Percentiles rank a stretch among this genome's conserved stretches.
phyloP scores from a whole-genome alignment of 768 basidiomycete species.

The Boletus speciosus region DNA sequence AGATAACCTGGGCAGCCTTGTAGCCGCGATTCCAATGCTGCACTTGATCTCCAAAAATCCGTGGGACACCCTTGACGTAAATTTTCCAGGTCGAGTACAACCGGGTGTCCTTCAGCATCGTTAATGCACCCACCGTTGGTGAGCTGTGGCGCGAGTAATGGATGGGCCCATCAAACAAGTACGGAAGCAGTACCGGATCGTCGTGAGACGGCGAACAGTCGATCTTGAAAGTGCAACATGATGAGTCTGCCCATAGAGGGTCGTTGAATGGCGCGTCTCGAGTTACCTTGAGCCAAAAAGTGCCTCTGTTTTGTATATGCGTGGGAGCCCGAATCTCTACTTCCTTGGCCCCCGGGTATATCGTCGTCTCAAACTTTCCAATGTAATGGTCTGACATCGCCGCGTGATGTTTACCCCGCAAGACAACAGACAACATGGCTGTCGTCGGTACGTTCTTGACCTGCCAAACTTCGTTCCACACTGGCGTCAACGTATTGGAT shows the following conservation, averaged over 20 bases:
- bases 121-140: conserved; percentile 63
- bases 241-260: conserved; percentile 1
- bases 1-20: conserved; percentile 70
- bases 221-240: conserved; percentile 39
- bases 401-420: conserved; percentile 69
- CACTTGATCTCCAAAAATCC: conserved; percentile 54
- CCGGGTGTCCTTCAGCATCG: conserved; percentile 56
- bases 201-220: conserved; percentile 47
- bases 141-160: conserved; percentile 70
- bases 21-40: conserved; percentile 70
- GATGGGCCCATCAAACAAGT: conserved; percentile 71
- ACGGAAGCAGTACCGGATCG: conserved; percentile 44
- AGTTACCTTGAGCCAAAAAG: conserved; percentile 64
- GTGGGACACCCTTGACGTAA: conserved; percentile 55
- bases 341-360: conserved; percentile 60
- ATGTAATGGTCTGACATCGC: conserved; percentile 57
- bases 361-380: conserved; percentile 55
- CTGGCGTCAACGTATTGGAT: conserved; percentile 51
- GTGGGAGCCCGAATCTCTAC: conserved; percentile 55
- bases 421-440: conserved; percentile 56
- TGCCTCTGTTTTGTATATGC: conserved; percentile 49
- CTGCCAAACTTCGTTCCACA: conserved; percentile 76
- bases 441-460: conserved; percentile 67
- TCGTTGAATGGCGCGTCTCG: background rate
- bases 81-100: conserved; percentile 80